phyloP scores from a whole-genome alignment of 2,329 filamentous ascomycete species.

The Thermothelomyces thermophilus region DNA sequence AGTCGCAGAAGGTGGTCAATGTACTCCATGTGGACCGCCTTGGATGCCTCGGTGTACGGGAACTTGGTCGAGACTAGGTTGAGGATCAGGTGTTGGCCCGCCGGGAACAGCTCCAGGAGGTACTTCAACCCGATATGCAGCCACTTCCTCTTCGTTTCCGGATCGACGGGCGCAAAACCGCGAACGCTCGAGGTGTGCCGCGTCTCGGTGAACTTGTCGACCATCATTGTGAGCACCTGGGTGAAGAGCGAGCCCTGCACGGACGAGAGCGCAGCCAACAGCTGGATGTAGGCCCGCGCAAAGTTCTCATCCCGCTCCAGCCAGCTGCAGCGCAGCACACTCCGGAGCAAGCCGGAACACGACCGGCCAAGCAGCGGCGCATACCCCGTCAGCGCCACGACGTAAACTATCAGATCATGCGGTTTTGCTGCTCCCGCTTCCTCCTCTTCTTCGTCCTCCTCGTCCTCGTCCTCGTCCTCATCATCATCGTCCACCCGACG shows the following conservation, averaged over 20 bases:
- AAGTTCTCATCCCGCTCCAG: constrained; percentile 59
- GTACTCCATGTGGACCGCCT: constrained; percentile 77
- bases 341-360: constrained; percentile 52
- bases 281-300: constrained; percentile 59
- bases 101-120: constrained; percentile 73
- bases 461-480: constrained; percentile 21
- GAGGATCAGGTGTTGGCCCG: constrained; percentile 64
- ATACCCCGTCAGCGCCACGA: constrained; percentile 57
- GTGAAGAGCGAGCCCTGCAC: constrained; percentile 74
- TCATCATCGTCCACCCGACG: constrained; percentile 27
- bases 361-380: constrained; percentile 53
- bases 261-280: constrained; percentile 67
- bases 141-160: constrained; percentile 61
- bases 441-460: constrained; percentile 28
- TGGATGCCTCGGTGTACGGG: constrained; percentile 69
- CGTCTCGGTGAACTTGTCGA: constrained; percentile 63
- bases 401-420: constrained; percentile 53
- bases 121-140: constrained; percentile 71
- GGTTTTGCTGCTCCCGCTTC: constrained; percentile 40
- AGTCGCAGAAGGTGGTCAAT: constrained; percentile 76
- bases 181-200: constrained; percentile 40
- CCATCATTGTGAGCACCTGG: constrained; percentile 70
- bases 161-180: constrained; percentile 53
- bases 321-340: constrained; percentile 57
- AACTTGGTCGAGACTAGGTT: constrained; percentile 62